Percentiles rank a stretch among this genome's conserved stretches.
These are phyloP conservation scores for Coemansia sp. DNA, from an alignment of 192 early-diverging fungal species.

Conservation along the genomic window DNA sequence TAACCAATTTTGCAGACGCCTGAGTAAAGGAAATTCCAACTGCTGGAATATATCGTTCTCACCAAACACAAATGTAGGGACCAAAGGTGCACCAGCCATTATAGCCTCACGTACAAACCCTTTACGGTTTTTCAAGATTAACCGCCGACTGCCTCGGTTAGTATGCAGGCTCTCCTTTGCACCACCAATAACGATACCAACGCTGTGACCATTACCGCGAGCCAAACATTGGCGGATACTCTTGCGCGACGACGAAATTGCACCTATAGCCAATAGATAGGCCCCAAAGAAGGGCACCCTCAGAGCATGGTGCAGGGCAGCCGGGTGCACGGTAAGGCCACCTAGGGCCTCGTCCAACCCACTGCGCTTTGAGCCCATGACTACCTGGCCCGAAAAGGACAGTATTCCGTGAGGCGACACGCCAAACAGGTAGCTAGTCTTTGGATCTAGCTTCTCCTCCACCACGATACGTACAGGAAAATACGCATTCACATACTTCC, in stretches of 20 bases:
- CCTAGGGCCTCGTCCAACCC: constrained; percentile 69
- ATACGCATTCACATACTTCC: constrained; percentile 79
- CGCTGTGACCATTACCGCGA: constrained; percentile 71
- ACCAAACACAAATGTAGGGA: constrained; percentile 90
- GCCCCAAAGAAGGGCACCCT: constrained; percentile 82
- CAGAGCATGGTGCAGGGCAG: constrained; percentile 78
- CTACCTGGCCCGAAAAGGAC: constrained; percentile 74
- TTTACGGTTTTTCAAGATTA: constrained; percentile 72
- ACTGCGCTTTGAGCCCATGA: constrained; percentile 79
- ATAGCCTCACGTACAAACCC: constrained; percentile 94
- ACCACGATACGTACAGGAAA: constrained; percentile 78
- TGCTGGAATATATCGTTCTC: constrained; percentile 91
- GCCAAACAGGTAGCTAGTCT: constrained; percentile 85
- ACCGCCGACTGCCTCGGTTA: constrained; percentile 59
- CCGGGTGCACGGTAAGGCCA: constrained; percentile 58
- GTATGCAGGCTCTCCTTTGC: constrained; percentile 80
- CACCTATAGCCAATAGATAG: constrained; percentile 70
- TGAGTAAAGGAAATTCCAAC: constrained; percentile 61
- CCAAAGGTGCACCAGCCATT: constrained; percentile 71
- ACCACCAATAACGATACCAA: constrained; percentile 89
- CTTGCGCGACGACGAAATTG: constrained; percentile 68
- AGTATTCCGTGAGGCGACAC: constrained; percentile 90
- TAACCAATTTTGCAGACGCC: constrained; percentile 64
- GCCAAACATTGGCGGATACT: constrained; percentile 77
- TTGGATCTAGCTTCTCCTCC: constrained; percentile 79